These are phyloP conservation scores for Kwoniella botswanensis DNA, from an alignment of 768 basidiomycete species.

Conservation along the genomic window DNA sequence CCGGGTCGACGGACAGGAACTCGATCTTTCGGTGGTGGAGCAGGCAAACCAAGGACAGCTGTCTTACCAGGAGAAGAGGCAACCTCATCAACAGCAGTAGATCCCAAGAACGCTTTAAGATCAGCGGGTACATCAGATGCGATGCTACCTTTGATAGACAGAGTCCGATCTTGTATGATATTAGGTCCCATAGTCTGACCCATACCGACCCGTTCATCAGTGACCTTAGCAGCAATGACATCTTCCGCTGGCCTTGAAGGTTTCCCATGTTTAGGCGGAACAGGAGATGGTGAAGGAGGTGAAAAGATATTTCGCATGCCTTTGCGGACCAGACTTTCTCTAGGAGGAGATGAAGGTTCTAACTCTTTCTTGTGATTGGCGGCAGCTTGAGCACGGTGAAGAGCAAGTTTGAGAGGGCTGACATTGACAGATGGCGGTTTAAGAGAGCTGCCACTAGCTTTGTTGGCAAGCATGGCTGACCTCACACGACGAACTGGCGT, in stretches of 20 bases:
- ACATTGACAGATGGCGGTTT: slow-evolving; percentile 24
- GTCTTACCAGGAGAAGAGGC: slow-evolving; percentile 16
- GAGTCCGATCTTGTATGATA: slow-evolving; percentile 3
- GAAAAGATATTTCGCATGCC: slow-evolving; percentile 51
- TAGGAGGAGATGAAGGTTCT: slow-evolving; percentile 12
- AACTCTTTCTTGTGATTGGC: slow-evolving; percentile 7
- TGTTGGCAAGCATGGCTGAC: slow-evolving; percentile 41
- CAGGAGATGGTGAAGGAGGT: slow-evolving; percentile 46
- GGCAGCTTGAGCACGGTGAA: slow-evolving; percentile 40
- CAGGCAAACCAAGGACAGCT: slow-evolving; percentile 33
- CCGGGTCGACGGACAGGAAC: slow-evolving; percentile 30
- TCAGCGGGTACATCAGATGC: slow-evolving; percentile 34
- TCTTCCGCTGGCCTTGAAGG: neutral
- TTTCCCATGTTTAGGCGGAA: slow-evolving; percentile 8
- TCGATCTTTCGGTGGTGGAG: slow-evolving; percentile 26
- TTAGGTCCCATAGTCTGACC: slow-evolving; percentile 21
- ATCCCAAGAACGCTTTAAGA: slow-evolving; percentile 15
- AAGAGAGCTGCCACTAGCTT: slow-evolving; percentile 34
- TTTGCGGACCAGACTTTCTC: slow-evolving; percentile 42
- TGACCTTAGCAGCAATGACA: slow-evolving; percentile 16
- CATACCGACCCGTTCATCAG: slow-evolving; percentile 23
- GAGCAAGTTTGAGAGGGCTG: slow-evolving; percentile 52
- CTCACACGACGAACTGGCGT: slow-evolving; percentile 48
- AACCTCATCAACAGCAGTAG: slow-evolving; percentile 7
- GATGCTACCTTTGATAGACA: neutral